Conservation (phyloP, 805 yeast genomes). For the Dipodascus geniculatus region DNA sequence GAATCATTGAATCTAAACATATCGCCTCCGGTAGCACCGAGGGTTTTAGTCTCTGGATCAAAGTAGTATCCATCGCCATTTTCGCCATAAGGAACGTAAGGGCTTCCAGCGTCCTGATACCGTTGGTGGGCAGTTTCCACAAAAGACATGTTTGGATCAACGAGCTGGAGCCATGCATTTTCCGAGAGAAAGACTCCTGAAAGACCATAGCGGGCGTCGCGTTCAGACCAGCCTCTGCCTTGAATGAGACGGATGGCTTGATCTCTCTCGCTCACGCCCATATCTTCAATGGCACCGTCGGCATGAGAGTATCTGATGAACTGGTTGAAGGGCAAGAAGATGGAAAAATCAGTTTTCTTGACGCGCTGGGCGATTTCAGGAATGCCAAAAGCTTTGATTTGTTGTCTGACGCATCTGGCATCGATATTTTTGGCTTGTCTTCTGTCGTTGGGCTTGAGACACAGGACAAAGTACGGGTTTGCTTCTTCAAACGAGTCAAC, state of each 20-base stretch:
- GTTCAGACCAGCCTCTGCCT: constrained; percentile 24
- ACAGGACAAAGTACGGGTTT: constrained; percentile 30
- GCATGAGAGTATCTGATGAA: constrained; percentile 21
- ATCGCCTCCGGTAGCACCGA: constrained; percentile 26
- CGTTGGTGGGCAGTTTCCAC: constrained; percentile 24
- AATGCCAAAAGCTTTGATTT: constrained; percentile 29
- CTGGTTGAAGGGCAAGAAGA: constrained; percentile 30
- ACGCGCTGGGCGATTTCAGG: constrained; percentile 31
- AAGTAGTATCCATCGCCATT: constrained; percentile 21
- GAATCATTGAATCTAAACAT: constrained; percentile 24
- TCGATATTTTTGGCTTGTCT: constrained; percentile 27
- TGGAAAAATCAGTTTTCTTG: constrained; percentile 26
- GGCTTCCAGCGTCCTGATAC: constrained; percentile 17
- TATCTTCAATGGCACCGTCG: constrained; percentile 10
- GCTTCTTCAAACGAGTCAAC: constrained; percentile 28
- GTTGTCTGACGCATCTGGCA: constrained; percentile 32
- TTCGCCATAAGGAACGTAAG: constrained; percentile 14
- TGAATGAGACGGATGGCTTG: constrained; percentile 20
- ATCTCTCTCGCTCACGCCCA: constrained; percentile 22
- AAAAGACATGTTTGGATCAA: constrained; percentile 27
- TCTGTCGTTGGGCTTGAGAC: constrained; percentile 32
- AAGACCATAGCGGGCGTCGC: constrained; percentile 29
- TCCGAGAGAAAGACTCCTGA: constrained; percentile 32
- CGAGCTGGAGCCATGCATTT: constrained; percentile 29
- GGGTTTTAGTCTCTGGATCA: constrained; percentile 24